These are phyloP conservation scores for Cladosporium sphaerospermum DNA, from an alignment of 2,329 filamentous ascomycete species.

Conservation along the genomic window DNA sequence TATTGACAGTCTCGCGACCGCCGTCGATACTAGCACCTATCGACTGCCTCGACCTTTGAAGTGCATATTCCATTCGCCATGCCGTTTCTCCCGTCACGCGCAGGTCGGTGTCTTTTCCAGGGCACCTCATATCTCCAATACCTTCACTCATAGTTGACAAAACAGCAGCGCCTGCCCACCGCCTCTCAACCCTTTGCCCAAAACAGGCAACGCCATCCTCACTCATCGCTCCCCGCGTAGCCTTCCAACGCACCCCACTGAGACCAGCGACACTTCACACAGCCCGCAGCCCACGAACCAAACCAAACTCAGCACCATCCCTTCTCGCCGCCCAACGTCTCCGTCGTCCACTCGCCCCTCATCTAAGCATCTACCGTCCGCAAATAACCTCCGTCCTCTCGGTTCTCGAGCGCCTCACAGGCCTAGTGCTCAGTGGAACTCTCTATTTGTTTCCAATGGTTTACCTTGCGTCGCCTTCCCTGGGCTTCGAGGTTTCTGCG, in stretches of 20 bases:
- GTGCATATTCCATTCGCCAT: too few species aligned
- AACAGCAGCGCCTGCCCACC: background rate
- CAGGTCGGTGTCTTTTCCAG: too few species aligned
- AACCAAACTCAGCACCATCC: background rate
- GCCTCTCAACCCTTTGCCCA: background rate
- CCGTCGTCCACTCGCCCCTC: background rate
- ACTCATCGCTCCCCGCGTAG: background rate
- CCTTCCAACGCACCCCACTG: background rate
- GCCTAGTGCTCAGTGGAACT: background rate
- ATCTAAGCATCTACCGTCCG: constrained; percentile 7
- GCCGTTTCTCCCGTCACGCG: too few species aligned
- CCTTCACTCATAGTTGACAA: background rate
- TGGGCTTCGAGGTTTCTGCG: background rate
- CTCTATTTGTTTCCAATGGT: constrained; percentile 6
- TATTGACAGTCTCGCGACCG: too few species aligned
- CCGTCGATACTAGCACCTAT: too few species aligned
- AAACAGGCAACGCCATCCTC: background rate
- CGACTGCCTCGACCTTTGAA: too few species aligned
- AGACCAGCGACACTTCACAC: background rate
- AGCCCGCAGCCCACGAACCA: background rate
- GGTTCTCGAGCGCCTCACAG: constrained; percentile 3
- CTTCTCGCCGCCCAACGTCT: constrained; percentile 4
- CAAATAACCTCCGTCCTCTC: constrained; percentile 8
- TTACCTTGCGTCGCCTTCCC: background rate
- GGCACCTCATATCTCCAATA: too few species aligned